Percentiles rank a stretch among this genome's conserved stretches.
Conservation (phyloP, 495 filamentous ascomycete species). For the Pseudevernia furfuracea region DNA sequence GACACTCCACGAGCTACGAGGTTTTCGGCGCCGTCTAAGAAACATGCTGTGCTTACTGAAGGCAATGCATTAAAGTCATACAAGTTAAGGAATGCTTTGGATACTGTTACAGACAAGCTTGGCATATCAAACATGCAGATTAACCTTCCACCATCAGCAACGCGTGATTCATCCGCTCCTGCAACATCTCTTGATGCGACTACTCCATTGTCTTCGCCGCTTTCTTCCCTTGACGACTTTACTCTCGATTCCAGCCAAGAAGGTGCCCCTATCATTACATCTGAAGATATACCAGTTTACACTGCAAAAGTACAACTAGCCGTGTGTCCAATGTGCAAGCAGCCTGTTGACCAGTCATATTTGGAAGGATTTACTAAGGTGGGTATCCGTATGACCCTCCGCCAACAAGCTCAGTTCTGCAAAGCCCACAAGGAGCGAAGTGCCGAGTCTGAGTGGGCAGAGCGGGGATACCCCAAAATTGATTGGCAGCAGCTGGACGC, state of each 20-base stretch:
- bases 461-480: conserved; percentile 67
- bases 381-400: conserved; percentile 47
- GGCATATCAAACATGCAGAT: conserved; percentile 4
- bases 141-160: not conserved
- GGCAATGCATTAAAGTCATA: not conserved
- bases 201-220: conserved; percentile 1
- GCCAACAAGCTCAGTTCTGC: conserved; percentile 63
- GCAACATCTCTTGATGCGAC: conserved; percentile 6
- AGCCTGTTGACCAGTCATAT: conserved; percentile 47
- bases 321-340: conserved; percentile 61
- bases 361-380: conserved; percentile 39
- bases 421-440: conserved; percentile 53
- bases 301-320: not conserved
- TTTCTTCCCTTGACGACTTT: conserved; percentile 11
- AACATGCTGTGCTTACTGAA: not conserved
- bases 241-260: not conserved
- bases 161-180: not conserved
- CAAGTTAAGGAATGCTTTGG: not conserved
- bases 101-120: conserved; percentile 1
- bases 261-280: not conserved
- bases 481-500: conserved; percentile 62
- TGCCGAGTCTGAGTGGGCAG: conserved; percentile 53
- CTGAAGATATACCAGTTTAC: conserved; percentile 1
- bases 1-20: conserved; percentile 1
- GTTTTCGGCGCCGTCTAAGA: not conserved